A percentile compares a stretch with the other conserved stretches of the same genome.
Evolutionary conservation across 176 grass and related monocot genomes (phyloP).

Genomic region (Pontederia paniculata): DNA sequence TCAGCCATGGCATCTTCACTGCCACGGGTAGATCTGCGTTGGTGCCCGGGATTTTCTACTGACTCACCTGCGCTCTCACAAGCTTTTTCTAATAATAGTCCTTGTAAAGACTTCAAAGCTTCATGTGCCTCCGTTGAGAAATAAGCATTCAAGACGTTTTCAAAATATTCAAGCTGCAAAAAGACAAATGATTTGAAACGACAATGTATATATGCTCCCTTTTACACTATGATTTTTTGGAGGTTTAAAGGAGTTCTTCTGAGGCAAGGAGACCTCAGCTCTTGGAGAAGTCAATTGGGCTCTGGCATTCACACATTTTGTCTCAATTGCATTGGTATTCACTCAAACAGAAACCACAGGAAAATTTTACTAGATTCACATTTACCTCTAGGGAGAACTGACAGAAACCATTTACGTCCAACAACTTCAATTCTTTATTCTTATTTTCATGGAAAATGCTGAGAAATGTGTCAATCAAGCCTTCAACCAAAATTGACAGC

Average conservation of each 20-base stretch:
- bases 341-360: neutral
- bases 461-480: slow-evolving; percentile 85
- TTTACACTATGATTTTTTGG: too few species aligned
- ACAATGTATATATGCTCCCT: too few species aligned
- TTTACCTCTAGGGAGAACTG: slow-evolving; percentile 93
- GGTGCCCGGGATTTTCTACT: slow-evolving; percentile 71
- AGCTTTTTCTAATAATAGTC: slow-evolving; percentile 82
- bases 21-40: slow-evolving; percentile 70
- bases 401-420: slow-evolving; percentile 90
- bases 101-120: slow-evolving; percentile 89
- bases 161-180: slow-evolving; percentile 92
- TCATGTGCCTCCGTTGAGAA: slow-evolving; percentile 73
- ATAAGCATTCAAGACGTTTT: slow-evolving; percentile 54
- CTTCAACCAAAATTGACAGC: slow-evolving; percentile 78
- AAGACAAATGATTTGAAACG: neutral
- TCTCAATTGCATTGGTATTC: too few species aligned
- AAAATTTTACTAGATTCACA: neutral
- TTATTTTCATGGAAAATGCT: slow-evolving; percentile 95
- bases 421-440: slow-evolving; percentile 59
- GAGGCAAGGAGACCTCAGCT: too few species aligned
- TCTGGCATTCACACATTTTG: too few species aligned
- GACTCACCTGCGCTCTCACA: slow-evolving; percentile 67
- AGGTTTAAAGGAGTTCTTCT: too few species aligned
- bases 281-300: too few species aligned
- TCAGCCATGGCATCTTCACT: slow-evolving; percentile 89